phyloP scores from a whole-genome alignment of 1,284 basidiomycete species.

The Trichosporon faecale region DNA sequence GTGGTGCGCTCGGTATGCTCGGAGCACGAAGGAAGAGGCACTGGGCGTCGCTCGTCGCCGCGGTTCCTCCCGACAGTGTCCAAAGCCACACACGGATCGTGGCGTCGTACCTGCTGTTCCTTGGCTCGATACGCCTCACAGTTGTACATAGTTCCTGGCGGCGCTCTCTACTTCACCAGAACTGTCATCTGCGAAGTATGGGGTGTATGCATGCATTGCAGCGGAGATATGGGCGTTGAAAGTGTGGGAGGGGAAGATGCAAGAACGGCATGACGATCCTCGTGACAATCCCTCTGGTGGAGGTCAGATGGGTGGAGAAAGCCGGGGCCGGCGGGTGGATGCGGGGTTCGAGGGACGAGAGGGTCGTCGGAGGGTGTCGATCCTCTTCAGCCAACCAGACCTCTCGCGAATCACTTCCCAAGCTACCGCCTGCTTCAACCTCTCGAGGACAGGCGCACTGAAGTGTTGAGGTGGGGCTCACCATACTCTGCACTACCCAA shows the following conservation, averaged over 20 bases:
- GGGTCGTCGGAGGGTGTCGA: neutral
- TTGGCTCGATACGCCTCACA: neutral
- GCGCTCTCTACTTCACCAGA: too few relatives aligned
- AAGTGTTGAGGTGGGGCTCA: too few relatives aligned
- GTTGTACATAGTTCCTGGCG: too few relatives aligned
- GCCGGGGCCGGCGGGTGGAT: slow-evolving; percentile 8
- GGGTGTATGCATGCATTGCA: neutral
- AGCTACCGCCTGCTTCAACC: too few relatives aligned
- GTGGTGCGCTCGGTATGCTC: too few relatives aligned
- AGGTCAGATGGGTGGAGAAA: slow-evolving; percentile 1
- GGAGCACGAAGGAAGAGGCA: neutral
- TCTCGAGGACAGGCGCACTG: too few relatives aligned
- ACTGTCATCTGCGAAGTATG: too few relatives aligned
- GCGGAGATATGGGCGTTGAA: too few relatives aligned
- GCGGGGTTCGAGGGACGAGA: neutral
- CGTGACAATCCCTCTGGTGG: neutral
- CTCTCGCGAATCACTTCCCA: neutral
- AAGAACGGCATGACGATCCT: neutral
- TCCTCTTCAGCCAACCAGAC: neutral
- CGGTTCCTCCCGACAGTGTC: neutral
- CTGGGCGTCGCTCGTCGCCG: neutral
- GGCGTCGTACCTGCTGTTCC: neutral
- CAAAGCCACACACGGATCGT: neutral
- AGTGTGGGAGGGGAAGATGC: too few relatives aligned
- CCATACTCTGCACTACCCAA: too few relatives aligned